A percentile compares a stretch with the other conserved stretches of the same genome.
Conservation (phyloP, 2,329 filamentous ascomycete species). For the Apiospora phragmitis region DNA sequence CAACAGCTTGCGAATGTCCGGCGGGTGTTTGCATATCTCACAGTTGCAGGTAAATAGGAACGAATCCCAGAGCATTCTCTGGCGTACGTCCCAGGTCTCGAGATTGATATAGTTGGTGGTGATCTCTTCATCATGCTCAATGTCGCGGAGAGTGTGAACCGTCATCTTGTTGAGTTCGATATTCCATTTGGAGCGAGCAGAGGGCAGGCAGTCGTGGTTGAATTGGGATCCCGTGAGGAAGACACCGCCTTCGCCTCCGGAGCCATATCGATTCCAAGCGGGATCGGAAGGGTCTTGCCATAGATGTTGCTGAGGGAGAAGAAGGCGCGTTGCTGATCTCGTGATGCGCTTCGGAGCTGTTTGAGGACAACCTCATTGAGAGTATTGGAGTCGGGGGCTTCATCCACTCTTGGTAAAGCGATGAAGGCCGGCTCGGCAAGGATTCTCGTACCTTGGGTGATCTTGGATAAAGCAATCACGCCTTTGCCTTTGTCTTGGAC, state of each 20-base stretch:
- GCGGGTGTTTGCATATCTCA: conserved; percentile 8
- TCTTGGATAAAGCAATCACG: conserved; percentile 2
- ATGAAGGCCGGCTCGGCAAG: conserved; percentile 12
- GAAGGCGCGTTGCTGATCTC: conserved; percentile 12
- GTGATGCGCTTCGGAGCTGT: background rate
- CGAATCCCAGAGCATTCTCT: background rate
- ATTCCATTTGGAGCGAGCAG: conserved; percentile 11
- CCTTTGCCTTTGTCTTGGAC: conserved; percentile 13
- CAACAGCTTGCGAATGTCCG: background rate
- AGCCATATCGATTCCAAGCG: conserved; percentile 1
- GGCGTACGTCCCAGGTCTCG: background rate
- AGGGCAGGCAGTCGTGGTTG: conserved; percentile 12
- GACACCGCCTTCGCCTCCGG: background rate
- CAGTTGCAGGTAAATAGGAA: conserved; percentile 12
- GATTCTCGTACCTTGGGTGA: conserved; percentile 11
- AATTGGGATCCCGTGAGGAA: conserved; percentile 12
- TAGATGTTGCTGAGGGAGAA: conserved; percentile 12
- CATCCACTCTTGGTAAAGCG: background rate
- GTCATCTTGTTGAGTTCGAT: background rate
- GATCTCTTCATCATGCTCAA: conserved; percentile 13
- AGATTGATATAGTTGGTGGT: conserved; percentile 12
- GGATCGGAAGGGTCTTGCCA: conserved; percentile 4
- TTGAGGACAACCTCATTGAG: conserved; percentile 6
- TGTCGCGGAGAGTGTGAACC: conserved; percentile 12
- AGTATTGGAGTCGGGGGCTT: background rate